A percentile compares a stretch with the other conserved stretches of the same genome.
Evolutionary conservation across 2,329 filamentous ascomycete species (phyloP).

Genomic region (Pleurostoma richardsiae): DNA sequence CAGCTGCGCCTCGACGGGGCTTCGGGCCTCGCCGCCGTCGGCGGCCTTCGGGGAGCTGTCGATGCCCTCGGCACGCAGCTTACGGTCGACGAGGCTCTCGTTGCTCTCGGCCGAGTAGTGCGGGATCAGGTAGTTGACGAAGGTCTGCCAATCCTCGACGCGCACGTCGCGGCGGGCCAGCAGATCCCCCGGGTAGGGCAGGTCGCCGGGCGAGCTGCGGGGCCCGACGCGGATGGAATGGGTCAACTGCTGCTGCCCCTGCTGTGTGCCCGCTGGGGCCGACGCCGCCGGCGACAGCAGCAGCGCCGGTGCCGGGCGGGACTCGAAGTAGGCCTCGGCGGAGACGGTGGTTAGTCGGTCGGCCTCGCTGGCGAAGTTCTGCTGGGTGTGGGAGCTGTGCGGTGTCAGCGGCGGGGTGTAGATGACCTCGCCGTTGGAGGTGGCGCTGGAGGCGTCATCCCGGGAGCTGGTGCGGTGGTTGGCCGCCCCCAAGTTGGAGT

Average conservation of each 20-base stretch:
- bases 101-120: constrained; percentile 38
- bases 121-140: constrained; percentile 51
- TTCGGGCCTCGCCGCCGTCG: constrained; percentile 19
- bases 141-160: constrained; percentile 53
- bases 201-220: constrained; percentile 31
- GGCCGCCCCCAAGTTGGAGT: constrained; percentile 34
- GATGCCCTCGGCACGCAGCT: constrained; percentile 35
- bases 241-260: constrained; percentile 12
- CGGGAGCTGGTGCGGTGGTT: background rate
- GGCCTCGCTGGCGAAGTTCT: constrained; percentile 18
- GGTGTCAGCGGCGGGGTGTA: constrained; percentile 49
- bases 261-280: background rate
- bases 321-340: constrained; percentile 41
- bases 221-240: constrained; percentile 28
- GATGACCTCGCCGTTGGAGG: constrained; percentile 38
- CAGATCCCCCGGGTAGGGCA: constrained; percentile 36
- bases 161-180: constrained; percentile 38
- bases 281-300: background rate
- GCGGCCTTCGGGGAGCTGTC: constrained; percentile 12
- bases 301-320: constrained; percentile 26
- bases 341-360: constrained; percentile 22
- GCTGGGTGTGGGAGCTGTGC: constrained; percentile 21
- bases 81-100: constrained; percentile 42
- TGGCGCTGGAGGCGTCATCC: constrained; percentile 25
- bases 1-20: constrained; percentile 35